A percentile compares a stretch with the other conserved stretches of the same genome.
Evolutionary conservation across 306 rosid genomes (phyloP).

Genomic region (Cicer yamashitae): DNA sequence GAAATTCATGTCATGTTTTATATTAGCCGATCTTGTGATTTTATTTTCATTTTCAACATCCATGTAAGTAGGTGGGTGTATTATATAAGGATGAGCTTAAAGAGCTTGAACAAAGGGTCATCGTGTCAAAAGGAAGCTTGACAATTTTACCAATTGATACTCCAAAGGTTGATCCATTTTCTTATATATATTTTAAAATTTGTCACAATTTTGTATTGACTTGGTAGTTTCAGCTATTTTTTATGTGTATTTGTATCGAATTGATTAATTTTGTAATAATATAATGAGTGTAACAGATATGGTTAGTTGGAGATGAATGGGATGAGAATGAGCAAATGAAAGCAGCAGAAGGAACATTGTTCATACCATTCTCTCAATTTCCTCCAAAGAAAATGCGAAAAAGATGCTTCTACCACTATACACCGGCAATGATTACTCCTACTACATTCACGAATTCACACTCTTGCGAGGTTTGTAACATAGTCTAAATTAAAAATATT

Average conservation of each 20-base stretch:
- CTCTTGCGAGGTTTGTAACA: slow-evolving; percentile 69
- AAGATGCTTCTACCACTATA: slow-evolving; percentile 63
- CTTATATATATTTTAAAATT: neutral
- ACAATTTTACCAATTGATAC: slow-evolving; percentile 45
- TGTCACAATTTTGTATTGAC: neutral
- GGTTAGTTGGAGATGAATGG: slow-evolving; percentile 76
- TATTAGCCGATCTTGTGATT: no score
- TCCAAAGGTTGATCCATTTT: slow-evolving; percentile 48
- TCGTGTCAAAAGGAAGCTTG: slow-evolving; percentile 28
- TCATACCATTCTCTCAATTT: slow-evolving; percentile 70
- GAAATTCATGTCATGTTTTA: no score
- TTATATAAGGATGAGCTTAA: slow-evolving; percentile 45
- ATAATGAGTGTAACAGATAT: slow-evolving; percentile 42
- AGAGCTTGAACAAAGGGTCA: slow-evolving; percentile 50
- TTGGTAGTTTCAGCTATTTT: no score
- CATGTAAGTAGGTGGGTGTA: slow-evolving; percentile 46
- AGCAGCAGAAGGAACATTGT: slow-evolving; percentile 66
- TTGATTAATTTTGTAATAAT: no score
- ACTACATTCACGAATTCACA: slow-evolving; percentile 51
- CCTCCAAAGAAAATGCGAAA: slow-evolving; percentile 59
- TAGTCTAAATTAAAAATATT: no score
- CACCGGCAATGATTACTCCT: slow-evolving; percentile 71
- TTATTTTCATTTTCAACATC: no score
- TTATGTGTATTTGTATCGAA: no score
- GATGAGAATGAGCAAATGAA: slow-evolving; percentile 56